These are phyloP conservation scores for Pythium utonaiense DNA, from an alignment of 352 stramenopile genomes.

Conservation along the genomic window DNA sequence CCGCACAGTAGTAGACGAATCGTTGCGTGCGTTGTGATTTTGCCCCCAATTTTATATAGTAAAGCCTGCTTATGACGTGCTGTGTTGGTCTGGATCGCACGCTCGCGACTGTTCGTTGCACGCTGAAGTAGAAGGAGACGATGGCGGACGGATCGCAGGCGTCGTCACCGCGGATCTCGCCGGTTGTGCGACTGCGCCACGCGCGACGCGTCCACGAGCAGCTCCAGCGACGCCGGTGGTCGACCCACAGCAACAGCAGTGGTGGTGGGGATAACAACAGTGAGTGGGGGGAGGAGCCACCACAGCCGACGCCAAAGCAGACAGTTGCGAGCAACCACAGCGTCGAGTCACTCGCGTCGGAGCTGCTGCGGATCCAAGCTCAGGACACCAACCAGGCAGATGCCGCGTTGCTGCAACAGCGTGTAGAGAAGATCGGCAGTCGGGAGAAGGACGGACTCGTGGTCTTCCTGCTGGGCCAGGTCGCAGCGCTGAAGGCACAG, in stretches of 20 bases:
- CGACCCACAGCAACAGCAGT: background rate
- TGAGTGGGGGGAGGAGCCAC: background rate
- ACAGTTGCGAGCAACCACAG: background rate
- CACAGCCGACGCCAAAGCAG: background rate
- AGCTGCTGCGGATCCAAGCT: constrained; percentile 7
- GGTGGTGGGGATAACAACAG: background rate
- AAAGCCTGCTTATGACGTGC: background rate
- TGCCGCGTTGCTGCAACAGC: background rate
- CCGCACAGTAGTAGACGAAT: background rate
- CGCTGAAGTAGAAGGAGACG: background rate
- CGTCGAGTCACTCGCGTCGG: constrained; percentile 10
- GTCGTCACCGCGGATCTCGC: constrained; percentile 19
- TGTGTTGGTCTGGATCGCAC: background rate
- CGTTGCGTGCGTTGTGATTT: constrained; percentile 7
- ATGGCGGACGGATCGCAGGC: background rate
- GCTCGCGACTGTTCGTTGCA: background rate
- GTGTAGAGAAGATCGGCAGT: constrained; percentile 45
- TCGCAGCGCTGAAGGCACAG: constrained; percentile 32
- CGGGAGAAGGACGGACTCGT: constrained; percentile 57
- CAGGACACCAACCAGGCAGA: background rate
- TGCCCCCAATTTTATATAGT: constrained; percentile 4
- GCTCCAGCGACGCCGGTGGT: constrained; percentile 18
- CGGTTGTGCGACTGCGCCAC: constrained; percentile 19
- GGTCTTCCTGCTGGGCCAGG: constrained; percentile 43
- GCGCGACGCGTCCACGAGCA: constrained; percentile 21